A percentile compares a stretch with the other conserved stretches of the same genome.
These are phyloP conservation scores for Aspergillus funiculosus DNA, from an alignment of 495 filamentous ascomycete genomes.

Conservation along the genomic window DNA sequence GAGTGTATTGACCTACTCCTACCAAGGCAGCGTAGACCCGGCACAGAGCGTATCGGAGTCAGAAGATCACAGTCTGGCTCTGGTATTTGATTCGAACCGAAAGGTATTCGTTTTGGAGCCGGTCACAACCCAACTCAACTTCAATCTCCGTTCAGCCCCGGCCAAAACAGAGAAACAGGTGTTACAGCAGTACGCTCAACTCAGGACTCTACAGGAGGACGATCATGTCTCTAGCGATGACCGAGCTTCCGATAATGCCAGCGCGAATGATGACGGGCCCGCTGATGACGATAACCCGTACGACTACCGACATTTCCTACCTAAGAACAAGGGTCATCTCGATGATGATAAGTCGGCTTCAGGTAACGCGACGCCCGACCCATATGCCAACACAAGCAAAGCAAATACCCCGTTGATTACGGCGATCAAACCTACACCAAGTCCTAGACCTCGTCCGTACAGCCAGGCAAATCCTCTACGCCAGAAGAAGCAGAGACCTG, in stretches of 20 bases:
- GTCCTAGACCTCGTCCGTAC: conserved; percentile 28
- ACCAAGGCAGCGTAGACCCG: conserved; percentile 47
- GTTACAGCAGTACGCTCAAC: conserved; percentile 41
- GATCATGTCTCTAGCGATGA: conserved; percentile 38
- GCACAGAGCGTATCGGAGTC: conserved; percentile 21
- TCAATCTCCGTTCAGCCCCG: conserved; percentile 51
- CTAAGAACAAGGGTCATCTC: conserved; percentile 30
- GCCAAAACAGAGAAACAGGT: conserved; percentile 43
- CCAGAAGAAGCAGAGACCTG: conserved; percentile 27
- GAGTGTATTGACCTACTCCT: conserved; percentile 40
- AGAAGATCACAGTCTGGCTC: conserved; percentile 37
- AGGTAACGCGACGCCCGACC: conserved; percentile 37
- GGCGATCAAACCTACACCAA: conserved; percentile 25
- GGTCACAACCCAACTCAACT: conserved; percentile 47
- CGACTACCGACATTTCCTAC: conserved; percentile 55
- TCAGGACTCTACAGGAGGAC: conserved; percentile 39
- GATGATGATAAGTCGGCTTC: conserved; percentile 35
- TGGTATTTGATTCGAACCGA: conserved; percentile 48
- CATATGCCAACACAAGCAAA: conserved; percentile 28
- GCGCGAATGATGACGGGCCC: conserved; percentile 38
- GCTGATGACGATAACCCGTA: conserved; percentile 52
- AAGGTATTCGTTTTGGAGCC: conserved; percentile 49
- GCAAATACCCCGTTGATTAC: conserved; percentile 30
- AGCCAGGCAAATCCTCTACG: conserved; percentile 34
- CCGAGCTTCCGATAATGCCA: conserved; percentile 32